These are phyloP conservation scores for Phialocephala sp. DNA, from an alignment of 2,329 filamentous ascomycete genomes.

Conservation along the genomic window DNA sequence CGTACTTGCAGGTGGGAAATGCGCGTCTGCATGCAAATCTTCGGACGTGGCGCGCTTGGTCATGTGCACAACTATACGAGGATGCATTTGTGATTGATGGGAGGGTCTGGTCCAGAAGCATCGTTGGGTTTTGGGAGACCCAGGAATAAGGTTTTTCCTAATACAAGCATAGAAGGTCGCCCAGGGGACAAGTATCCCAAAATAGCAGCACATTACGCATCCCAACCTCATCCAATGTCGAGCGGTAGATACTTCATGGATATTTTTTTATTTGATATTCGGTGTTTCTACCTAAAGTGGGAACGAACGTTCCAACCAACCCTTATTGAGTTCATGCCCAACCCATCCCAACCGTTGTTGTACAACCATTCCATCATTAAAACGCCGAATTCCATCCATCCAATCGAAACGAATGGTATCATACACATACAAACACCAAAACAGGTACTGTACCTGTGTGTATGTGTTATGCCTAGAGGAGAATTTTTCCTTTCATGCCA, in stretches of 20 bases:
- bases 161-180: neutral
- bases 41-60: neutral
- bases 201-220: constrained; percentile 1
- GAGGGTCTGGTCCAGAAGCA: neutral
- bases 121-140: neutral
- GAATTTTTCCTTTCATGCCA: constrained; percentile 6
- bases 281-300: constrained; percentile 18
- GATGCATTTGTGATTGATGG: too few species aligned
- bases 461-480: constrained; percentile 1
- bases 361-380: constrained; percentile 13
- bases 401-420: constrained; percentile 30
- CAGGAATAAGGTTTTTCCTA: neutral
- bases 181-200: neutral
- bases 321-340: neutral
- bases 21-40: neutral
- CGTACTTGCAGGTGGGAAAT: neutral
- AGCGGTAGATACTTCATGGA: neutral
- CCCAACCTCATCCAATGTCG: neutral
- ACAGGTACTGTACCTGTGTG: neutral
- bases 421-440: constrained; percentile 21
- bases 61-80: neutral
- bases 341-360: constrained; percentile 14
- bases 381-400: constrained; percentile 10
- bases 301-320: neutral
- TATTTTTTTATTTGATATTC: constrained; percentile 1